Conservation (phyloP, 2,329 filamentous ascomycete genomes). For the Verticillium alfalfae region DNA sequence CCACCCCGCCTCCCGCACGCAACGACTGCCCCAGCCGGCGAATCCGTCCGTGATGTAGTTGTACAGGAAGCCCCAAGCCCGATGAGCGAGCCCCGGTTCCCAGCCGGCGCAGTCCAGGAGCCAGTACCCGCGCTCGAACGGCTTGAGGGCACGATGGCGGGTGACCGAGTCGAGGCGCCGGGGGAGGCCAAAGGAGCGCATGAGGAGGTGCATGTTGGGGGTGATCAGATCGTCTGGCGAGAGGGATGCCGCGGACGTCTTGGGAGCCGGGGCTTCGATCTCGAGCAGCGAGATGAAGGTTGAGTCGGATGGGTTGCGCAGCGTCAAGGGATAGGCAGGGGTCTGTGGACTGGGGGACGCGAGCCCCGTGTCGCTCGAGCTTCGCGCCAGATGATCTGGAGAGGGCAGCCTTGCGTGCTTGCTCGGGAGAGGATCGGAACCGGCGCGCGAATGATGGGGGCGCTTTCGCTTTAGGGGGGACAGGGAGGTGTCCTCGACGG, state of each 20-base stretch:
- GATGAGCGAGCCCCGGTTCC: conserved; percentile 38
- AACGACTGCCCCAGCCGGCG: conserved; percentile 65
- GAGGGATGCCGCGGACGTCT: conserved; percentile 25
- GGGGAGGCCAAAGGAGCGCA: conserved; percentile 42
- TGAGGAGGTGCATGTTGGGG: conserved; percentile 44
- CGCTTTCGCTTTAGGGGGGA: conserved; percentile 6
- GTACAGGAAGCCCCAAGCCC: conserved; percentile 58
- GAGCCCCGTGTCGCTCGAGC: conserved; percentile 20
- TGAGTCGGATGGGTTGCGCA: background rate
- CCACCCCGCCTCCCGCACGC: conserved; percentile 36
- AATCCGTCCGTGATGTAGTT: conserved; percentile 53
- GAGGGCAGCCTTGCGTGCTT: conserved; percentile 14
- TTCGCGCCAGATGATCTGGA: conserved; percentile 14
- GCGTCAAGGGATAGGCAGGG: background rate
- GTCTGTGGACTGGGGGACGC: background rate
- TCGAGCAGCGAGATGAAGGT: conserved; percentile 19
- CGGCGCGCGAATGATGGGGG: conserved; percentile 15
- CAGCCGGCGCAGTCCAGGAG: conserved; percentile 53
- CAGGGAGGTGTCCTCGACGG: background rate
- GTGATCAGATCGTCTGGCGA: conserved; percentile 49
- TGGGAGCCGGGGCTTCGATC: conserved; percentile 46
- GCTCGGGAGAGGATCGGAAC: conserved; percentile 21
- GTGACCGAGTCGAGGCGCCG: conserved; percentile 46
- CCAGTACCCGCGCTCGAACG: conserved; percentile 77
- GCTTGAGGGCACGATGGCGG: conserved; percentile 35